Conservation (phyloP, 805 yeast species). For the Nakazawaea siamensis region DNA sequence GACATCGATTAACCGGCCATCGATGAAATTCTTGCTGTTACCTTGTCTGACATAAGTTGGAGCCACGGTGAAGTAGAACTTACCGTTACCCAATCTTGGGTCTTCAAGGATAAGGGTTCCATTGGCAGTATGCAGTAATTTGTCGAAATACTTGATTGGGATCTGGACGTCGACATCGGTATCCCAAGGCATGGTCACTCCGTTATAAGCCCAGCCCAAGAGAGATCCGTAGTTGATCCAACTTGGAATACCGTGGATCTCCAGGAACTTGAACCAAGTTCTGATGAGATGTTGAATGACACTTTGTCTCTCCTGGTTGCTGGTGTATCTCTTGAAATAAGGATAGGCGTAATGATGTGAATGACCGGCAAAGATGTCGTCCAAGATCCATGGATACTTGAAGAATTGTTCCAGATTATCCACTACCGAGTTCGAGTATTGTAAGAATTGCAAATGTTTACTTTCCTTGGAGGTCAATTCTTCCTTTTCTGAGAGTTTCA, state of each 20-base stretch:
- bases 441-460: not conserved
- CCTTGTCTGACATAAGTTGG: constrained; percentile 15
- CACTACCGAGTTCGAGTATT: not conserved
- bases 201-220: constrained; percentile 27
- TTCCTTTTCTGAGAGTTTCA: not conserved
- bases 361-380: constrained; percentile 6
- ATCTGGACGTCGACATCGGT: constrained; percentile 30
- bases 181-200: constrained; percentile 35
- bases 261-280: constrained; percentile 37
- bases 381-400: constrained; percentile 8
- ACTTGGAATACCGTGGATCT: constrained; percentile 26
- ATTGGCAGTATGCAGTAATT: constrained; percentile 29
- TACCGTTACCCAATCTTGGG: constrained; percentile 20
- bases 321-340: constrained; percentile 27
- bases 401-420: constrained; percentile 4
- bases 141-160: constrained; percentile 30
- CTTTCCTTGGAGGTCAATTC: not conserved
- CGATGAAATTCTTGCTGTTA: constrained; percentile 13
- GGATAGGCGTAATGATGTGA: constrained; percentile 22
- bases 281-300: constrained; percentile 34
- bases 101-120: constrained; percentile 34
- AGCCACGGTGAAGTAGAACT: constrained; percentile 16
- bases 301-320: constrained; percentile 27
- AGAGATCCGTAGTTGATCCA: constrained; percentile 16
- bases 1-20: constrained; percentile 31